Conservation (phyloP, 345 rosid species). For the Crucihimalaya himalaica region DNA sequence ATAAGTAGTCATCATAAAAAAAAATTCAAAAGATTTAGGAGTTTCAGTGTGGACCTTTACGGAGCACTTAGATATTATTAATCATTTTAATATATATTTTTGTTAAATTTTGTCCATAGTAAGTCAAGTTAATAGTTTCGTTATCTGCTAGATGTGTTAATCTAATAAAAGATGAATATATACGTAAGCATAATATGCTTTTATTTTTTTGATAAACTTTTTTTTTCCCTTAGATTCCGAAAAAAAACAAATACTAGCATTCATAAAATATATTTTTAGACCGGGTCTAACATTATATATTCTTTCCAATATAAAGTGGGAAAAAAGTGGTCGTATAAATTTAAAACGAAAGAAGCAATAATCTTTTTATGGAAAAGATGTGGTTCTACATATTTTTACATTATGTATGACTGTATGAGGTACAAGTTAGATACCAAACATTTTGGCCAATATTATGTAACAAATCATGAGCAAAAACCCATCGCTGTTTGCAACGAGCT, state of each 20-base stretch:
- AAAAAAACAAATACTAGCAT: no score
- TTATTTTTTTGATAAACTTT: no score
- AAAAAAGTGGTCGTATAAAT: background rate
- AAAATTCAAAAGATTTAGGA: background rate
- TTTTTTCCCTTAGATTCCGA: no score
- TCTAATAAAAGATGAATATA: background rate
- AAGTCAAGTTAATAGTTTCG: background rate
- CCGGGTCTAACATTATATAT: background rate
- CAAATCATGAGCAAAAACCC: background rate
- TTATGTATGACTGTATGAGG: background rate
- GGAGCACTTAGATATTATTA: background rate
- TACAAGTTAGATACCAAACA: background rate
- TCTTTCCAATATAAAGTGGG: background rate
- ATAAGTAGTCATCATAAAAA: background rate
- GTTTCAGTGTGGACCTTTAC: background rate
- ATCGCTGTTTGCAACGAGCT: background rate
- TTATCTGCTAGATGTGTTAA: background rate
- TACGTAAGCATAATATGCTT: background rate
- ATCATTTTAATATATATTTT: background rate
- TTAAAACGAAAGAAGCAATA: background rate
- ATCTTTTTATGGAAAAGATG: slow-evolving; percentile 7
- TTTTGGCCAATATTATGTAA: background rate
- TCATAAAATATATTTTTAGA: background rate
- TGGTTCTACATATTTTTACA: slow-evolving; percentile 2
- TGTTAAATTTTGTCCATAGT: background rate